Evolutionary conservation across 1,139 yeast species (phyloP).

Genomic region (Hansenula lynferdii): DNA sequence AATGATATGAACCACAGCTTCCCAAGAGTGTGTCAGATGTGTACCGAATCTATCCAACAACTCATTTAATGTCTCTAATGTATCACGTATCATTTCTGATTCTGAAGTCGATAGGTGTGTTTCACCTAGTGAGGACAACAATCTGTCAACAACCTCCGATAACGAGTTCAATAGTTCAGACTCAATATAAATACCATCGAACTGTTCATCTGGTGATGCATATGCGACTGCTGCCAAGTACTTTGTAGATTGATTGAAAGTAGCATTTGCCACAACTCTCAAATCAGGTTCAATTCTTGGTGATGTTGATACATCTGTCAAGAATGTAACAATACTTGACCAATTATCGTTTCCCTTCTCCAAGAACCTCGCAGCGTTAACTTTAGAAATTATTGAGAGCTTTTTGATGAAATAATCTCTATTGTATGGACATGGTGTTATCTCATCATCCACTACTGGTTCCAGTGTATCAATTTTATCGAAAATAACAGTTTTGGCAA

Average conservation of each 20-base stretch:
- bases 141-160: slow-evolving; percentile 11
- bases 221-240: slow-evolving; percentile 45
- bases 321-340: slow-evolving; percentile 39
- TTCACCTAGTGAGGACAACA: slow-evolving; percentile 8
- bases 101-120: slow-evolving; percentile 30
- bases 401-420: slow-evolving; percentile 31
- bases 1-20: slow-evolving; percentile 59
- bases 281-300: slow-evolving; percentile 35
- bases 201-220: slow-evolving; percentile 7
- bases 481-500: slow-evolving; percentile 31
- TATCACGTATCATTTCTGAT: slow-evolving; percentile 60
- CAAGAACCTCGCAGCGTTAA: slow-evolving; percentile 47
- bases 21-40: slow-evolving; percentile 62
- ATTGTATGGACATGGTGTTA: slow-evolving; percentile 28
- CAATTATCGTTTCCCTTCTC: slow-evolving; percentile 35
- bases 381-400: slow-evolving; percentile 40
- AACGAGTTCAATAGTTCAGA: slow-evolving; percentile 18
- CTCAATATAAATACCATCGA: slow-evolving; percentile 11
- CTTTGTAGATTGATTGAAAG: slow-evolving; percentile 46
- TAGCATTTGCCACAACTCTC: slow-evolving; percentile 42
- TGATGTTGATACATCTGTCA: slow-evolving; percentile 39
- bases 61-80: slow-evolving; percentile 59
- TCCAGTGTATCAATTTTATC: slow-evolving; percentile 7
- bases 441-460: slow-evolving; percentile 14
- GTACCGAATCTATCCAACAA: slow-evolving; percentile 75